These are phyloP conservation scores for Volvariella surrecta DNA, from an alignment of 1,284 basidiomycete genomes.

Conservation along the genomic window DNA sequence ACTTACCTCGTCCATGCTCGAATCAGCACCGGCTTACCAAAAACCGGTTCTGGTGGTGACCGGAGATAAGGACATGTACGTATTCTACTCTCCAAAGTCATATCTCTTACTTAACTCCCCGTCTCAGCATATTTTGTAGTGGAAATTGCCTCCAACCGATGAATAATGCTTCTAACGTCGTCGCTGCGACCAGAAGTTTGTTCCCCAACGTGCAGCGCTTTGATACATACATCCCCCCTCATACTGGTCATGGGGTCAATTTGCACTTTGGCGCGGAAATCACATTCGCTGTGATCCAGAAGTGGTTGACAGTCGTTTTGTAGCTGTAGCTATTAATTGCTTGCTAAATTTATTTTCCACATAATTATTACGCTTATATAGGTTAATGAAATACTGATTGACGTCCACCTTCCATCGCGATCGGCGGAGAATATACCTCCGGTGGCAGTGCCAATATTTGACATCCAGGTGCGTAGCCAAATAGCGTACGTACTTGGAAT, in stretches of 20 bases:
- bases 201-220: background rate
- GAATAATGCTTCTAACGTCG: background rate
- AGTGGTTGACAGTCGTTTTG: background rate
- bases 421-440: too few relatives aligned
- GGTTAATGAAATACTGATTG: too few relatives aligned
- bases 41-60: background rate
- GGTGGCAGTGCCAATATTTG: too few relatives aligned
- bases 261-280: background rate
- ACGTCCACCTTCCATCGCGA: too few relatives aligned
- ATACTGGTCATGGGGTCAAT: slow-evolving; percentile 1
- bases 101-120: too few relatives aligned
- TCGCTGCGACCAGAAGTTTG: background rate
- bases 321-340: too few relatives aligned
- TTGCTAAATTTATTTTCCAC: too few relatives aligned
- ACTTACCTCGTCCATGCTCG: background rate
- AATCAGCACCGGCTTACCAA: background rate
- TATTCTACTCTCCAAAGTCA: background rate
- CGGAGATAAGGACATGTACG: slow-evolving; percentile 1
- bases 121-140: background rate
- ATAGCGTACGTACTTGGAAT: too few relatives aligned
- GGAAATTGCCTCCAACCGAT: background rate
- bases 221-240: background rate
- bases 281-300: background rate
- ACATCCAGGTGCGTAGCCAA: too few relatives aligned
- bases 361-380: too few relatives aligned